Percentiles rank a stretch among this genome's conserved stretches.
Conservation (phyloP, 345 rosid species). For the Eucalyptus regnans region DNA sequence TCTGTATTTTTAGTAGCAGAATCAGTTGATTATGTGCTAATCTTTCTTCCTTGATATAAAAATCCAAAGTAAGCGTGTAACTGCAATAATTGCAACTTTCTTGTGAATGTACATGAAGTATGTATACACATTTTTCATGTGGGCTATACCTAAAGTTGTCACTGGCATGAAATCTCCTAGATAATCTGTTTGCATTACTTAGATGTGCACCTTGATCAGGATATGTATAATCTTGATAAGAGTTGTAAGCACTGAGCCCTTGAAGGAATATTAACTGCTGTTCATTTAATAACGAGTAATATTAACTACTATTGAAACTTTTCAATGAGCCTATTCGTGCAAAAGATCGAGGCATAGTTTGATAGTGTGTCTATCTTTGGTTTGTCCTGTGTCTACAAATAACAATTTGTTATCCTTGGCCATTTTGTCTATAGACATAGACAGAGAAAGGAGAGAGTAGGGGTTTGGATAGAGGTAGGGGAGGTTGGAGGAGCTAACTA, state of each 20-base stretch:
- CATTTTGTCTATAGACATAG: neutral
- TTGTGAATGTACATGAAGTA: neutral
- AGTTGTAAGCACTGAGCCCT: neutral
- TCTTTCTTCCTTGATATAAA: neutral
- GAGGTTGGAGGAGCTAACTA: neutral
- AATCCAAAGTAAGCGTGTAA: neutral
- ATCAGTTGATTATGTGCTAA: slow-evolving; percentile 9
- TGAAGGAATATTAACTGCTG: neutral
- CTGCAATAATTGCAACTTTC: neutral
- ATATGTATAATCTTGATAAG: neutral
- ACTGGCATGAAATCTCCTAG: neutral
- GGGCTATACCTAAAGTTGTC: neutral
- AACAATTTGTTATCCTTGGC: neutral
- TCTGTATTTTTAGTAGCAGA: neutral
- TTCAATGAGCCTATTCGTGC: neutral
- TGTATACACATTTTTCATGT: neutral
- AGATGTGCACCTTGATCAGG: neutral
- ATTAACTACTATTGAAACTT: neutral
- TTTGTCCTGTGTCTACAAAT: neutral
- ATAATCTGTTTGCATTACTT: neutral
- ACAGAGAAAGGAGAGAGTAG: neutral
- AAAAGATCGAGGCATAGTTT: neutral
- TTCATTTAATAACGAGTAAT: neutral
- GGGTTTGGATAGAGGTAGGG: neutral
- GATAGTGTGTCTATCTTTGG: neutral